A percentile compares a stretch with the other conserved stretches of the same genome.
Conservation (phyloP, 108 stramenopile species). For the Skeletonema potamos region DNA sequence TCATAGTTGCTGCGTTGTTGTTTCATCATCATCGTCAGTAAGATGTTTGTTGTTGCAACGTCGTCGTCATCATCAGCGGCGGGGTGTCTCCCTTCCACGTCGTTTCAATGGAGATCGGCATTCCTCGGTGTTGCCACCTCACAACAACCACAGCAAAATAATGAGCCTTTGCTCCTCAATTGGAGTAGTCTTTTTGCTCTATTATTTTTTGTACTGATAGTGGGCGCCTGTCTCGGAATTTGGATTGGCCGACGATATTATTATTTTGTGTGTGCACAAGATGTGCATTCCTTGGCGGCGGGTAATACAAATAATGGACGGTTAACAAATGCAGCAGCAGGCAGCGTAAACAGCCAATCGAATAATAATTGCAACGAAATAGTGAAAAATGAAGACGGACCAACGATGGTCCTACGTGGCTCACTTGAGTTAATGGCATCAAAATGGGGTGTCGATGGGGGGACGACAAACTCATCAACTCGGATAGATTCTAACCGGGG, state of each 20-base stretch:
- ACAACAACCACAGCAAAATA: background rate
- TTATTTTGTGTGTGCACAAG: background rate
- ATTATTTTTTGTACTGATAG: background rate
- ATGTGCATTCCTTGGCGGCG: background rate
- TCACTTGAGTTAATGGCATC: slow-evolving; percentile 25
- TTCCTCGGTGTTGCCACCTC: background rate
- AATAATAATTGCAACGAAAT: background rate
- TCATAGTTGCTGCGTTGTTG: background rate
- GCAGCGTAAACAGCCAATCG: background rate
- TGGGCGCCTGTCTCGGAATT: background rate
- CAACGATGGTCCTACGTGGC: slow-evolving; percentile 29
- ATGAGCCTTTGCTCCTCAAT: background rate
- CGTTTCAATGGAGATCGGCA: background rate
- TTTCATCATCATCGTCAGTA: background rate
- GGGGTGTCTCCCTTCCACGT: background rate
- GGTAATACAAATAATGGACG: background rate
- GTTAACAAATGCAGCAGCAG: background rate
- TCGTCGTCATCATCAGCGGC: background rate
- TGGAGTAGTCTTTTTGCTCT: background rate
- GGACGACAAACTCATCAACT: no score
- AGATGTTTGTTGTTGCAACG: background rate
- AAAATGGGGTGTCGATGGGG: slow-evolving; percentile 12
- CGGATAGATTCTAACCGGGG: no score
- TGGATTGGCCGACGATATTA: background rate
- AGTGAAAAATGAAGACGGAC: slow-evolving; percentile 11